Base-by-base conservation (phyloP, 495 filamentous ascomycete genomes). In the Xylona heveae region DNA sequence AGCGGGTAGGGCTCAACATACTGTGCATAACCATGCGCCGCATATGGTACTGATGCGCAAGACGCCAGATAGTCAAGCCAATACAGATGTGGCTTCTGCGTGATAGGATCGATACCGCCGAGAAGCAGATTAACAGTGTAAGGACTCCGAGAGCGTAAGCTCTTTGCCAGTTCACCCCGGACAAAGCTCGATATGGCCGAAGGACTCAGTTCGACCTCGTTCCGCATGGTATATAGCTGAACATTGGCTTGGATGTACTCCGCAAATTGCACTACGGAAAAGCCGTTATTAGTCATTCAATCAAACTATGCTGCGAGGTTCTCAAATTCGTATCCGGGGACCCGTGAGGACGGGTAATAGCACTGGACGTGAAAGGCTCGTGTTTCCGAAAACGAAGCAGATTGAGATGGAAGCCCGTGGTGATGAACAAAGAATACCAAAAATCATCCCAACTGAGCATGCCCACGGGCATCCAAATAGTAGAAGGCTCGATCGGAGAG, bases 191-290 rank as follows among this genome's bases (percentile, higher is more conserved):
- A 77, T 19, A 93, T 72, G 8, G 84, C 88, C 17, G 74, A 67
- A 9, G 88, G 84, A 23, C 77, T 76, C 29, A 99, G 68, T 43
- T 92, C 81, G 45, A 75, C 74, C 44, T 81, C 74, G 49, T 95
- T 95, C 39, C 88, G 82, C 84, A 94, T 99, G 40, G 78, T 80
- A 56, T 99, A 99, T 48, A 99, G 76, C 54, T 85, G 78, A 45
- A 90, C 74, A 50, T 99, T 95, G 41, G 88, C 90, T 69, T 94
- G 83, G 57, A 95, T 83, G 59, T 82, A 95, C 62, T 99, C 88
- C 46, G 88, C 81, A 53, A 99, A 99, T 71, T 99, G 88, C 30
- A 95, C 88, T 91, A 51, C 40, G 27, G 22, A 27, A 22, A 31
- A 28, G 28, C 38, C 27, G 7, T n/a, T n/a, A n/a, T 41, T 61